Evolutionary conservation across 2,329 filamentous ascomycete species (phyloP), one percentile per base, ranked within the genome.

Genomic region (Cordyceps cateniannulata): DNA sequence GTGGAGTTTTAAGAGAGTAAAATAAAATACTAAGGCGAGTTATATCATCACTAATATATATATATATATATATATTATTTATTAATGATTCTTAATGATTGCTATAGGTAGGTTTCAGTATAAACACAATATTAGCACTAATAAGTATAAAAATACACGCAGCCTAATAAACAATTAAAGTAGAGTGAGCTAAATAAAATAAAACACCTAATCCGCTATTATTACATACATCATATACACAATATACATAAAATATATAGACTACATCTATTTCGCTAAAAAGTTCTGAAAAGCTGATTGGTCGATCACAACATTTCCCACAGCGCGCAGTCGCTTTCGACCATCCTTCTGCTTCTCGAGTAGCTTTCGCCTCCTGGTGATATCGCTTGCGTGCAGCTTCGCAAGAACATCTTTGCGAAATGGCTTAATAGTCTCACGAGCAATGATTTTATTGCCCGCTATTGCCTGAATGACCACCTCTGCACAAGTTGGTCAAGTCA

Each of bases 271-370:
- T 74, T 95, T 96, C 0, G 92, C 84, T 72, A 99, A 75, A 72
- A 99, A 99, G 66, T 86, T 90, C 74, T 99, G 95, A 72, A 98
- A 99, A 3, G 93, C 92, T 66, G 91, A 89, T 68, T 97, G 92
- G 63, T 98, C 93, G 72, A 99, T 98, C n/a, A 92, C 83, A 1
- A 99, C 93, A 70, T 96, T 96, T 0, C 95, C 90, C 5, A 93
- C 87, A 1, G 88, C 84, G 62, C 91, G 85, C 62, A 99, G 76
- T 74, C 88, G 89, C 83, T 96, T 97, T 60, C 92, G 83, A 0
- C 95, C 95, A 66, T 93, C 93, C 77, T 99, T 99, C 75, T 99
- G 95, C 80, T 93, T 96, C 77, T 98, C 93, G 12, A 99, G 76
- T 65, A 99, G 75, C 75, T 99, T 99, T 69, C 86, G 84, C 42